Percentiles rank a stretch among this genome's conserved stretches.
Evolutionary conservation across 345 rosid species (phyloP).

Genomic region (Salix purpurea): DNA sequence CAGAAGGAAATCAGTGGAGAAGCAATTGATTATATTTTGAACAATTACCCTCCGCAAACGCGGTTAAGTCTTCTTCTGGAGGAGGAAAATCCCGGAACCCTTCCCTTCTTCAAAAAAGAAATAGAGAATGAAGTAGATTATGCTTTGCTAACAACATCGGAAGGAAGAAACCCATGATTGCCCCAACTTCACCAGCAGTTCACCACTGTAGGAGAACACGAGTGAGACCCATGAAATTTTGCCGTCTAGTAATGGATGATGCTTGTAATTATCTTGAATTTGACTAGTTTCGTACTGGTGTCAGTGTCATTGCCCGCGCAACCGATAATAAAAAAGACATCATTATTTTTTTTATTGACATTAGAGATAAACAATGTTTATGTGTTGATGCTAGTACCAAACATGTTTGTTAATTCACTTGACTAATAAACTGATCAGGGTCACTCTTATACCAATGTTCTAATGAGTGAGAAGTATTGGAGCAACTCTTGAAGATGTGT

Average conservation of each 20-base stretch:
- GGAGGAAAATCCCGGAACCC: constrained; percentile 73
- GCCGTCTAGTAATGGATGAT: background rate
- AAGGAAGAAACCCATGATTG: constrained; percentile 15
- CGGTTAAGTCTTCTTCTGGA: constrained; percentile 52
- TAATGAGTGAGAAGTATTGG: no score
- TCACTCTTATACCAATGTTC: no score
- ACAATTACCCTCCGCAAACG: constrained; percentile 70
- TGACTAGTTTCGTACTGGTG: no score
- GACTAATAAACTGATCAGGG: no score
- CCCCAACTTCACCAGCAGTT: background rate
- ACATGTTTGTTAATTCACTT: no score
- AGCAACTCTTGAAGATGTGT: no score
- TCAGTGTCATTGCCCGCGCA: no score
- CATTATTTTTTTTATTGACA: no score
- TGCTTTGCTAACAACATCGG: constrained; percentile 37
- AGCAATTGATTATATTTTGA: constrained; percentile 69
- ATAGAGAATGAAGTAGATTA: constrained; percentile 33
- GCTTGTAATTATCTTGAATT: no score
- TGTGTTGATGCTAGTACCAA: no score
- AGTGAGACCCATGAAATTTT: background rate
- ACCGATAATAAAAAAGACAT: no score
- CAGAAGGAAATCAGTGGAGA: constrained; percentile 76
- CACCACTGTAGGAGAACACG: background rate
- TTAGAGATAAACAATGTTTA: no score
- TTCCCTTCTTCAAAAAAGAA: constrained; percentile 44